phyloP scores from a whole-genome alignment of 2,329 filamentous ascomycete species.

The Claviceps capensis region DNA sequence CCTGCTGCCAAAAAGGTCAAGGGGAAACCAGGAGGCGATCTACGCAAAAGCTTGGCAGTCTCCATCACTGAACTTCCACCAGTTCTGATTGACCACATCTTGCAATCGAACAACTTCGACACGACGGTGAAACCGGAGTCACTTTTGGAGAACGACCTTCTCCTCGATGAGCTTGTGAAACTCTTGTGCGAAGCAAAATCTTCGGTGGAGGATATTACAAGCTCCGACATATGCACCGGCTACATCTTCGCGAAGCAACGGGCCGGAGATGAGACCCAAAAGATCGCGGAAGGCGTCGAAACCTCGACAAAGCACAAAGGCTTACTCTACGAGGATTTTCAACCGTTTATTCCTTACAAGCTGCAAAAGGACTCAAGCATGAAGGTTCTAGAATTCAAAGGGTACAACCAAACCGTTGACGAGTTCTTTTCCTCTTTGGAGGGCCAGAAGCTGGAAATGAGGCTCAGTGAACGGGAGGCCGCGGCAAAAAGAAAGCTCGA shows the following conservation, averaged over 20 bases:
- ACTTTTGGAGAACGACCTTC: conserved; percentile 50
- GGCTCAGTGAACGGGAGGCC: conserved; percentile 68
- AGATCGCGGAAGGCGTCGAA: conserved; percentile 14
- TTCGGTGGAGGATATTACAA: conserved; percentile 50
- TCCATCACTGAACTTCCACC: conserved; percentile 84
- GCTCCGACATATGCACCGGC: conserved; percentile 53
- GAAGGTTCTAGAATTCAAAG: conserved; percentile 61
- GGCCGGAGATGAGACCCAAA: conserved; percentile 3
- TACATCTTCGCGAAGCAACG: conserved; percentile 74
- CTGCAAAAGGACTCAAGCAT: conserved; percentile 54
- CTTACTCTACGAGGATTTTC: conserved; percentile 84
- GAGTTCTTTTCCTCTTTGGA: conserved; percentile 96
- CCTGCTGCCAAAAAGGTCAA: conserved; percentile 48
- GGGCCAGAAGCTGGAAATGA: conserved; percentile 74
- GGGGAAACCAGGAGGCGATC: conserved; percentile 58
- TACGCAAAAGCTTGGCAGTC: conserved; percentile 68
- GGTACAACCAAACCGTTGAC: conserved; percentile 87
- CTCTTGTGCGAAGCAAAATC: conserved; percentile 59
- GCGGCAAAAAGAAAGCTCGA: conserved; percentile 74
- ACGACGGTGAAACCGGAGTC: conserved; percentile 51
- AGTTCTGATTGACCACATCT: conserved; percentile 72
- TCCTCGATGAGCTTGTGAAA: conserved; percentile 52
- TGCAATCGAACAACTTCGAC: conserved; percentile 59
- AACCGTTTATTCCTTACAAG: conserved; percentile 77
- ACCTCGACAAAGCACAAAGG: conserved; percentile 27